Evolutionary conservation across 139 green algal genomes (phyloP).

Genomic region (Chlorella ohadii): DNA sequence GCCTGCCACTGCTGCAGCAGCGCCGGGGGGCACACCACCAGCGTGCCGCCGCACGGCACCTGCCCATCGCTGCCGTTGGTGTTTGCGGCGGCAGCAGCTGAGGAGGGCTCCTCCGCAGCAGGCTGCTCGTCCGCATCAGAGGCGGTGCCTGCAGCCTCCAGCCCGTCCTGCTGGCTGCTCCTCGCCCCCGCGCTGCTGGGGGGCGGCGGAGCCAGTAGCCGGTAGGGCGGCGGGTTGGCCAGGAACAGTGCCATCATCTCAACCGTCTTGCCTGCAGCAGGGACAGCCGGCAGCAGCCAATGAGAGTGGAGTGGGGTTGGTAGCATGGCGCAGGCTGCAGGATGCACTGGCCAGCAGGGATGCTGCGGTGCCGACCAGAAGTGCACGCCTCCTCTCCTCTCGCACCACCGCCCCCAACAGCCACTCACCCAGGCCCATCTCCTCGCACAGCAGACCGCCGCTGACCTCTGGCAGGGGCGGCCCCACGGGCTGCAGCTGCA

Average conservation of each 20-base stretch:
- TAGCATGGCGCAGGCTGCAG: neutral
- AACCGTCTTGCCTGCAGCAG: constrained; percentile 55
- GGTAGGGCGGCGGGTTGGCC: constrained; percentile 45
- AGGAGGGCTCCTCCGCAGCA: too few relatives aligned
- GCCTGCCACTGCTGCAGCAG: constrained; percentile 77
- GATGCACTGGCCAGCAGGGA: too few relatives aligned
- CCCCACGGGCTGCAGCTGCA: neutral
- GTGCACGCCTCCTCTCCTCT: neutral
- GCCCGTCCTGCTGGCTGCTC: neutral
- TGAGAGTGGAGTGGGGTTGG: neutral
- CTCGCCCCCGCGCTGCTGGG: neutral
- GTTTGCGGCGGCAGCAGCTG: too few relatives aligned
- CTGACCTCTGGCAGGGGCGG: constrained; percentile 33
- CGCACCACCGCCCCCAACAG: too few relatives aligned
- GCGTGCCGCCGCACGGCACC: constrained; percentile 48
- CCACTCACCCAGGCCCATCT: constrained; percentile 67
- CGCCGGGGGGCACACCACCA: constrained; percentile 71
- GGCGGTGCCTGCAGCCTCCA: neutral
- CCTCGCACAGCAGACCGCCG: constrained; percentile 48
- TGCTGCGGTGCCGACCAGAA: neutral
- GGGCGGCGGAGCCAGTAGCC: neutral
- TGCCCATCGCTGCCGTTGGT: neutral
- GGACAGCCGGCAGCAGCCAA: neutral
- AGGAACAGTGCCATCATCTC: constrained; percentile 55
- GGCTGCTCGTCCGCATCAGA: too few relatives aligned